Percentiles rank a stretch among this genome's conserved stretches.
These are phyloP conservation scores for Trichocladium uniseriatum DNA, from an alignment of 495 filamentous ascomycete species.

Conservation along the genomic window DNA sequence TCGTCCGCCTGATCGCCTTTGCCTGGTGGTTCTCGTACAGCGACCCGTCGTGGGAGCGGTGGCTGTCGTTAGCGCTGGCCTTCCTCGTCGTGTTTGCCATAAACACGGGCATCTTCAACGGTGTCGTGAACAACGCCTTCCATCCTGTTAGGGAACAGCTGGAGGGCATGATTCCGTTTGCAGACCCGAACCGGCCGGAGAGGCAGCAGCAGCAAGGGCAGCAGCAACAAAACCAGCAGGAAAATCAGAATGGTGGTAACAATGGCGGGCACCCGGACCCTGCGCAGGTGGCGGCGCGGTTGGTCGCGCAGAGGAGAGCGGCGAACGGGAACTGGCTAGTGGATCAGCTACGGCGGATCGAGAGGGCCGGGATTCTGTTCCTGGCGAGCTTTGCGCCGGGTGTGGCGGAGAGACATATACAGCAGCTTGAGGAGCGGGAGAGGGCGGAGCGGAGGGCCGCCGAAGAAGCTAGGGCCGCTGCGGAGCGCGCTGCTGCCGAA, in stretches of 20 bases:
- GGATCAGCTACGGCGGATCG: conserved; percentile 51
- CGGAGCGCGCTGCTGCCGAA: conserved; percentile 7
- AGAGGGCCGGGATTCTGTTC: conserved; percentile 73
- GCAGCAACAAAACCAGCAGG: conserved; percentile 9
- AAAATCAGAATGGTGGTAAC: conserved; percentile 1
- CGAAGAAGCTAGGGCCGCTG: conserved; percentile 37
- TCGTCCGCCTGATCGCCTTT: conserved; percentile 67
- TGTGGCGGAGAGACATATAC: conserved; percentile 73
- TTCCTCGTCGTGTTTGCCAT: conserved; percentile 49
- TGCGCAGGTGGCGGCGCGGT: conserved; percentile 42
- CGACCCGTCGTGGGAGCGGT: conserved; percentile 60
- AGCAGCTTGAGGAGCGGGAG: conserved; percentile 55
- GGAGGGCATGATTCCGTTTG: conserved; percentile 57
- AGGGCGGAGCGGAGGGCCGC: conserved; percentile 38
- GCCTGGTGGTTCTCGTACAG: conserved; percentile 70
- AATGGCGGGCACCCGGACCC: conserved; percentile 34
- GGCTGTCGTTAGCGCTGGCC: conserved; percentile 49
- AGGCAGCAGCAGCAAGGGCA: conserved; percentile 7
- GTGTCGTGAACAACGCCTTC: conserved; percentile 47
- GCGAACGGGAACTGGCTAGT: conserved; percentile 44
- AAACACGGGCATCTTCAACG: conserved; percentile 55
- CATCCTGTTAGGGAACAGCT: conserved; percentile 60
- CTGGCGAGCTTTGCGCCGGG: conserved; percentile 78
- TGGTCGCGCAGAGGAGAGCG: conserved; percentile 44
- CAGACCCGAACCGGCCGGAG: conserved; percentile 23